These are phyloP conservation scores for Sphaerulina populicola DNA, from an alignment of 2,329 filamentous ascomycete genomes.

Conservation along the genomic window DNA sequence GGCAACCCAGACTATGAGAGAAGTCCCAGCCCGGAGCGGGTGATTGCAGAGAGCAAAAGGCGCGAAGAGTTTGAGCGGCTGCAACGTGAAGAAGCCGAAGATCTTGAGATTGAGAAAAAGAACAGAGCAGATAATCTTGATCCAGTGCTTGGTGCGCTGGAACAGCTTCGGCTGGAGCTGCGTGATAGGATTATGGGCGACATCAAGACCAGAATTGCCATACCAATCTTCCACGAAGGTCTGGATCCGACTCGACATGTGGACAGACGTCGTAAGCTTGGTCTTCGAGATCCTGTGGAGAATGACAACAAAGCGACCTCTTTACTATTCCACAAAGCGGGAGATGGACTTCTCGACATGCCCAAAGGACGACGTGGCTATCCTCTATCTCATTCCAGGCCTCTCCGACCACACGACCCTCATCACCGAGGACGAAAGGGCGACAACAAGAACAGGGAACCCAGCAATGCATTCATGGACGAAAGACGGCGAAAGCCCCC, in stretches of 20 bases:
- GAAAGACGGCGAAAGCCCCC: slow-evolving; percentile 54
- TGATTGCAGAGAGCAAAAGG: slow-evolving; percentile 44
- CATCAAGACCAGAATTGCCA: slow-evolving; percentile 78
- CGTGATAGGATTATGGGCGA: slow-evolving; percentile 80
- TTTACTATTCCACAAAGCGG: slow-evolving; percentile 40
- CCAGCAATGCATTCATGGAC: slow-evolving; percentile 43
- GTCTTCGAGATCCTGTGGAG: slow-evolving; percentile 58
- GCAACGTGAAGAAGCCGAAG: slow-evolving; percentile 66
- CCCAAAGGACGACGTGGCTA: slow-evolving; percentile 45
- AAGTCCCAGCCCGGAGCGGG: slow-evolving; percentile 46
- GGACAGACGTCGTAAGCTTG: slow-evolving; percentile 69
- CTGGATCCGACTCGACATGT: slow-evolving; percentile 74
- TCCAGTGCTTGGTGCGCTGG: slow-evolving; percentile 75
- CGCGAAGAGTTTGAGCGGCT: slow-evolving; percentile 59
- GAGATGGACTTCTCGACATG: slow-evolving; percentile 57
- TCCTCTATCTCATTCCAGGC: slow-evolving; percentile 23
- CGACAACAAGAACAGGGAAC: slow-evolving; percentile 27
- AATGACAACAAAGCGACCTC: slow-evolving; percentile 49
- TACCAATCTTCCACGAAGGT: slow-evolving; percentile 68
- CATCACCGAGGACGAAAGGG: slow-evolving; percentile 35
- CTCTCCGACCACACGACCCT: slow-evolving; percentile 39
- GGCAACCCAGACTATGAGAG: slow-evolving; percentile 56
- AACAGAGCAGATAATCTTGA: slow-evolving; percentile 81
- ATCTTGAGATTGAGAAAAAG: slow-evolving; percentile 82
- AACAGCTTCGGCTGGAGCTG: slow-evolving; percentile 70